A percentile compares a stretch with the other conserved stretches of the same genome.
These are phyloP conservation scores for Penicillium crustosum DNA, from an alignment of 2,329 filamentous ascomycete genomes.

Conservation along the genomic window DNA sequence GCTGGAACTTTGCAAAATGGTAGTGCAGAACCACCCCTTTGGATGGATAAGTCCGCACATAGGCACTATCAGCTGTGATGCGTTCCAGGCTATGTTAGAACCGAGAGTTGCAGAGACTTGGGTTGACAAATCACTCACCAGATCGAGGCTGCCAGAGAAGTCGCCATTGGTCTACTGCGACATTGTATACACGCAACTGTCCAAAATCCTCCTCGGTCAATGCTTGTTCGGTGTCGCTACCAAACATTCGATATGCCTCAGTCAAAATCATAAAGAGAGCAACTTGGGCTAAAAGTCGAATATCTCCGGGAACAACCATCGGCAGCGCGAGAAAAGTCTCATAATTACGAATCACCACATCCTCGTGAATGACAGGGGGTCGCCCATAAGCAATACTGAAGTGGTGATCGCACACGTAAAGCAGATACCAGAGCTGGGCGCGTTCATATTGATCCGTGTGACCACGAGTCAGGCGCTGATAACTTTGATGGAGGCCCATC, in stretches of 20 bases:
- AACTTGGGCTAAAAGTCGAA: conserved; percentile 59
- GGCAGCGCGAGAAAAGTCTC: conserved; percentile 56
- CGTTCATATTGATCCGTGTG: conserved; percentile 54
- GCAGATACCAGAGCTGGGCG: conserved; percentile 61
- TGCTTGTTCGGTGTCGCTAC: conserved; percentile 54
- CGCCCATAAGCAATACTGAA: conserved; percentile 63
- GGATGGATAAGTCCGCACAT: conserved; percentile 51
- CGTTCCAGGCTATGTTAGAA: conserved; percentile 9
- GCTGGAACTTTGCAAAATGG: conserved; percentile 55
- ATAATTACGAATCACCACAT: conserved; percentile 58
- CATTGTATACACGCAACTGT: conserved; percentile 49
- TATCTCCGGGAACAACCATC: conserved; percentile 55
- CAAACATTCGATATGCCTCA: conserved; percentile 58
- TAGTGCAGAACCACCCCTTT: conserved; percentile 55
- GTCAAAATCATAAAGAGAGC: conserved; percentile 59
- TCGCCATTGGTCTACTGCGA: conserved; percentile 55
- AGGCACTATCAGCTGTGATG: conserved; percentile 43
- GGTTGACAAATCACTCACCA: conserved; percentile 32
- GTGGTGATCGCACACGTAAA: conserved; percentile 67
- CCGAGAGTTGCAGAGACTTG: not conserved
- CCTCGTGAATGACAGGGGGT: conserved; percentile 59
- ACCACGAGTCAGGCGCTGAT: conserved; percentile 51
- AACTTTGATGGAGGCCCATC: conserved; percentile 56
- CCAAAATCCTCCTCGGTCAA: conserved; percentile 53
- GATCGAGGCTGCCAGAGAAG: conserved; percentile 50